Evolutionary conservation across 345 rosid species (phyloP).

Genomic region (Chamaenerion angustifolium): DNA sequence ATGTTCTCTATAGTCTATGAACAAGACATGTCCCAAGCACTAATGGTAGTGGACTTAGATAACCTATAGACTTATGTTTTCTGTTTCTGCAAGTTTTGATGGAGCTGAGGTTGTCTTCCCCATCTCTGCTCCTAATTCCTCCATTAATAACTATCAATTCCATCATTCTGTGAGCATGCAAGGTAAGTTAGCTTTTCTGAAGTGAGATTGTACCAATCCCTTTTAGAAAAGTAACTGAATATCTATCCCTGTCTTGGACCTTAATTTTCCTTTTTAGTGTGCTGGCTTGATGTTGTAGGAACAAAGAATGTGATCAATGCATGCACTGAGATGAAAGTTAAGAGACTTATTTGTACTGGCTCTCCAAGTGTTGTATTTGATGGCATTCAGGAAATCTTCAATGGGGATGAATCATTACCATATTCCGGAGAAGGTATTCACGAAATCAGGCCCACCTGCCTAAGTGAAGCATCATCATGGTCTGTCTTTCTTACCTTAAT

Average conservation of each 20-base stretch:
- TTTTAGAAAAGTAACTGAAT: too few relatives aligned
- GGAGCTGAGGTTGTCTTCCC: constrained; percentile 86
- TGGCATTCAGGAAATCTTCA: constrained; percentile 47
- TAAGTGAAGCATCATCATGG: too few relatives aligned
- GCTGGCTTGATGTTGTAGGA: constrained; percentile 7
- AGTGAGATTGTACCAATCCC: neutral
- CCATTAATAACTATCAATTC: constrained; percentile 58
- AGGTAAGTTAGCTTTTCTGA: constrained; percentile 30
- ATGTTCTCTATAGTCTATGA: too few relatives aligned
- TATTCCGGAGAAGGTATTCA: constrained; percentile 56
- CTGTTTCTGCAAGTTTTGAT: constrained; percentile 34
- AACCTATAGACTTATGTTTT: neutral
- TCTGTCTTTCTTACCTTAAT: too few relatives aligned
- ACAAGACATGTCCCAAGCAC: too few relatives aligned
- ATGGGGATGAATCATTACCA: constrained; percentile 60
- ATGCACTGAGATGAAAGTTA: constrained; percentile 57
- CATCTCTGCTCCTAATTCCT: constrained; percentile 96
- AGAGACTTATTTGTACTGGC: constrained; percentile 85
- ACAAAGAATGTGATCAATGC: constrained; percentile 78
- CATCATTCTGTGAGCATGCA: constrained; percentile 81
- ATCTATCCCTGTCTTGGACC: neutral
- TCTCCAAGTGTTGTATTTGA: constrained; percentile 92
- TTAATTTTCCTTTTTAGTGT: neutral
- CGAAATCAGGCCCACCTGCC: too few relatives aligned
- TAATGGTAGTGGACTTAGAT: too few relatives aligned